Evolutionary conservation across 768 basidiomycete genomes (phyloP), one percentile per base, ranked within the genome.

Genomic region (Phanerochaete carnosa): DNA sequence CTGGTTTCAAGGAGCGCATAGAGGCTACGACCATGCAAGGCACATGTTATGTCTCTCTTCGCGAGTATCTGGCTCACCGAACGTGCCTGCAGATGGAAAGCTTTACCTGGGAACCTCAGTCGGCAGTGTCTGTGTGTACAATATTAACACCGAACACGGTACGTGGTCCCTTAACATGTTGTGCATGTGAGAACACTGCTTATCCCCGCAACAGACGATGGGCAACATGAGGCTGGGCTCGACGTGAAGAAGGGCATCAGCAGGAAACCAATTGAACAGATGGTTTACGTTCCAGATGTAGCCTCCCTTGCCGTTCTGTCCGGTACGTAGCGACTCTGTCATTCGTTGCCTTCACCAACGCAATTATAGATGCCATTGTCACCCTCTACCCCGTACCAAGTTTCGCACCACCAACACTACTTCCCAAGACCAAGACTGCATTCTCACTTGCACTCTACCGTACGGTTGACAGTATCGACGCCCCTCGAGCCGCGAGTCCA

Each of bases 241-340:
- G 90, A 92, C 67, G 80, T 80, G 30, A 92, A 82, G 83, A 88
- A 87, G 67, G 77, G 73, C 13, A 70, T 94, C 33, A 79, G 84
- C 28, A 77, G 84, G 65, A 85, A 81, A 68, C 79, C 90, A 15
- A 90, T 99, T 45, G 96, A 98, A 58, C 94, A 95, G 69, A 77
- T 99, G 2, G 92, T 88, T 0, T 89, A 87, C 56, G 81, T 98
- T 64, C 87, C 87, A 63, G 91, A 94, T 65, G 82, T 92, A n/a
- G 89, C 93, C 66, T 90, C 92, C 3, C 77, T 99, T 25, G 87
- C 93, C 2, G 79, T 91, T 4, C 81, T 98, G 3, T 90, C 92
- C 26, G 95, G 95, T 94, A 68, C 45, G 33, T 29, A 30, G 15
- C 4, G 37, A 28, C 19, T 8, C 29, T 45, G 19, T 32, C n/a